phyloP scores from a whole-genome alignment of 176 grass and related monocot species.

The Miscanthus lutarioriparius region DNA sequence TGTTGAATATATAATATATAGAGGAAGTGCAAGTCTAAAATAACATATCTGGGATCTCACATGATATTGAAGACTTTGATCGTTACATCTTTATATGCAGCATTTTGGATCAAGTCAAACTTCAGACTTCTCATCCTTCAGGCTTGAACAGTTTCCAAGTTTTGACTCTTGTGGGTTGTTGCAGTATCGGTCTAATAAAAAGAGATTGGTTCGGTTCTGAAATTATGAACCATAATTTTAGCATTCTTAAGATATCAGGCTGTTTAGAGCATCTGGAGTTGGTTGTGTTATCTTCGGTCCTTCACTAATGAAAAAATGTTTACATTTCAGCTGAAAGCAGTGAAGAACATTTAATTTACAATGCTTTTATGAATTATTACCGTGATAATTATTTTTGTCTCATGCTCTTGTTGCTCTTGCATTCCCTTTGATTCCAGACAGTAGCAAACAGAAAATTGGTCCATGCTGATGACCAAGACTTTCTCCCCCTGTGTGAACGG shows the following conservation, averaged over 20 bases:
- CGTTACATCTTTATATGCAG: constrained; percentile 22
- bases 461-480: constrained; percentile 11
- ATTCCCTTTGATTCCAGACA: constrained; percentile 32
- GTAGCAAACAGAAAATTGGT: constrained; percentile 27
- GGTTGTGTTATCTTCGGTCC: neutral
- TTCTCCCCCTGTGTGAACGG: constrained; percentile 33
- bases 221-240: neutral
- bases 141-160: constrained; percentile 2
- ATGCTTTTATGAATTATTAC: neutral
- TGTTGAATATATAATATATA: neutral
- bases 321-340: neutral
- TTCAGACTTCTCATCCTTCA: neutral
- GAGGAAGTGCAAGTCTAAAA: neutral
- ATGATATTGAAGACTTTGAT: neutral
- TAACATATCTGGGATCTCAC: constrained; percentile 11
- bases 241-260: neutral
- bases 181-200: neutral
- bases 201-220: neutral
- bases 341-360: neutral
- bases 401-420: neutral
- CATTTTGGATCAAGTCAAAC: constrained; percentile 26
- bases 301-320: neutral
- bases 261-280: neutral
- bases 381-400: neutral
- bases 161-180: constrained; percentile 13